phyloP scores from a whole-genome alignment of 345 rosid species.

The Alliaria petiolata region DNA sequence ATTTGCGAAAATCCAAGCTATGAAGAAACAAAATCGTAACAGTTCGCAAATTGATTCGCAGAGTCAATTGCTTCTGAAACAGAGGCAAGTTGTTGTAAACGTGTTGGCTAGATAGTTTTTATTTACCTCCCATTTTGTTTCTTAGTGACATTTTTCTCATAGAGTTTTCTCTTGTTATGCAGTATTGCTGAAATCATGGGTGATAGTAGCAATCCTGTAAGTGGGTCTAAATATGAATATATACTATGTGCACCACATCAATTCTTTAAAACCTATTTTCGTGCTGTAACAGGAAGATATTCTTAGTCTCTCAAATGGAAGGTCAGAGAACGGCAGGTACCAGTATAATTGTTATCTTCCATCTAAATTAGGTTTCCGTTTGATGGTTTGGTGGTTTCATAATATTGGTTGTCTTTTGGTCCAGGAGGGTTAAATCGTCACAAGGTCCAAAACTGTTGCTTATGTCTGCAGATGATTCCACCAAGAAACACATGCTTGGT shows the following conservation, averaged over 20 bases:
- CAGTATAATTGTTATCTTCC: not conserved
- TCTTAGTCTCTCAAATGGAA: slow-evolving; percentile 48
- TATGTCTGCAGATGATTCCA: slow-evolving; percentile 67
- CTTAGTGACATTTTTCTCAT: slow-evolving; percentile 28
- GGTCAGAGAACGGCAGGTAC: slow-evolving; percentile 58
- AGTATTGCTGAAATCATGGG: slow-evolving; percentile 84
- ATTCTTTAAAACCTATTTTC: slow-evolving; percentile 21
- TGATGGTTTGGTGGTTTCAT: slow-evolving; percentile 6
- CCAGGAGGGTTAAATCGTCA: slow-evolving; percentile 63
- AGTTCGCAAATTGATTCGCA: slow-evolving; percentile 51
- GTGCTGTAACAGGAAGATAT: slow-evolving; percentile 52
- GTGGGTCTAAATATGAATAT: slow-evolving; percentile 28
- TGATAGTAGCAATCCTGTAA: slow-evolving; percentile 58
- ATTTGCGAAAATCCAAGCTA: slow-evolving; percentile 68
- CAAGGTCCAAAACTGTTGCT: slow-evolving; percentile 71
- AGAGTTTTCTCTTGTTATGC: slow-evolving; percentile 32
- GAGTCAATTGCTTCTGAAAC: slow-evolving; percentile 69
- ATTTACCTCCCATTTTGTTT: slow-evolving; percentile 1
- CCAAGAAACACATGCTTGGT: slow-evolving; percentile 67
- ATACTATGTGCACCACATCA: not conserved
- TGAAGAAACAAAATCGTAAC: slow-evolving; percentile 65
- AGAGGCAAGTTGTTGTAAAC: slow-evolving; percentile 54
- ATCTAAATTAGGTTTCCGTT: slow-evolving; percentile 1
- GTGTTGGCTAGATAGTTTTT: not conserved
- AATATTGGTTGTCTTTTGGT: slow-evolving; percentile 23